These are phyloP conservation scores for Wickerhamiella lipophila DNA, from an alignment of 805 yeast genomes.

Conservation along the genomic window DNA sequence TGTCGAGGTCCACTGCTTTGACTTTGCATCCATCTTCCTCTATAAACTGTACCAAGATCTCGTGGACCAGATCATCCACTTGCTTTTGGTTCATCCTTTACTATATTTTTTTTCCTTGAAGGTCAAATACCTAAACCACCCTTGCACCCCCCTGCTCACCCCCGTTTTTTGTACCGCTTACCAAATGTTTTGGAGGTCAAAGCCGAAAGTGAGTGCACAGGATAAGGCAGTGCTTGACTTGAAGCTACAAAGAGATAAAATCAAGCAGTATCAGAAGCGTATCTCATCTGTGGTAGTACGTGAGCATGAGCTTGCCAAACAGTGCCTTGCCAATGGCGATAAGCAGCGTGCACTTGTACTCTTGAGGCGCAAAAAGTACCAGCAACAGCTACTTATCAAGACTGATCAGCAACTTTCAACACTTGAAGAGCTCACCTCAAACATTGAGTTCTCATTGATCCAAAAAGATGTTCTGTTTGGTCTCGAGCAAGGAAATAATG, in stretches of 20 bases:
- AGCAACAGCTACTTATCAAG: conserved; percentile 53
- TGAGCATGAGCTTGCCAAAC: conserved; percentile 50
- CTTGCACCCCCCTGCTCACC: neutral
- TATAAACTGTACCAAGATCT: conserved; percentile 23
- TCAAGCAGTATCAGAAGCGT: conserved; percentile 56
- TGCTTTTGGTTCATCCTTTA: conserved; percentile 3
- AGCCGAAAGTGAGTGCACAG: conserved; percentile 54
- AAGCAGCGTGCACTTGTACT: conserved; percentile 53
- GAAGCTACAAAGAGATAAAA: conserved; percentile 76
- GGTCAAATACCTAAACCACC: neutral
- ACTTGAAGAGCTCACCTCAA: conserved; percentile 51
- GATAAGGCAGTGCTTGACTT: conserved; percentile 79
- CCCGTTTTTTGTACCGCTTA: too few species aligned
- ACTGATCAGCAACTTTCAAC: conserved; percentile 69
- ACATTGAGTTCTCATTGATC: conserved; percentile 74
- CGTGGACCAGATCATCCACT: conserved; percentile 22
- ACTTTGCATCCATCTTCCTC: conserved; percentile 31
- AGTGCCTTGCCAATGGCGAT: conserved; percentile 41
- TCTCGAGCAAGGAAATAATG: conserved; percentile 64
- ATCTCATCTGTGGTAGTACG: conserved; percentile 44
- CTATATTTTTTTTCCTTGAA: neutral
- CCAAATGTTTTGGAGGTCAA: conserved; percentile 17
- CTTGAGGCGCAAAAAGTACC: conserved; percentile 68
- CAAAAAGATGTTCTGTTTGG: conserved; percentile 79
- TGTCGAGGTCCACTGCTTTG: conserved; percentile 14